Percentiles rank a stretch among this genome's conserved stretches.
phyloP scores from a whole-genome alignment of 208 protist genomes.

The Trypanosoma mega region DNA sequence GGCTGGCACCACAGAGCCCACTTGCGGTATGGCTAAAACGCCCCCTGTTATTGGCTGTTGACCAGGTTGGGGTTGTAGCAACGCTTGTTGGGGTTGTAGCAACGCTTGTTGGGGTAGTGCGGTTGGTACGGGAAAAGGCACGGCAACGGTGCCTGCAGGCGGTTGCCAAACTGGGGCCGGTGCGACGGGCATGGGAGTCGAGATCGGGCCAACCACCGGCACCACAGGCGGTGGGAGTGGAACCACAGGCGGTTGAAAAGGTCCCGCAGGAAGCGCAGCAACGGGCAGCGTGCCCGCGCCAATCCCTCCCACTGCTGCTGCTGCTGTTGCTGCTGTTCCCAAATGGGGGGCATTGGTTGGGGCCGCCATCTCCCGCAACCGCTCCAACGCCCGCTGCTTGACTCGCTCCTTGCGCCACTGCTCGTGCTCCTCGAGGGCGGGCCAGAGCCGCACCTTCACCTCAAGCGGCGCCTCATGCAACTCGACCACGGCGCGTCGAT shows the following conservation, averaged over 20 bases:
- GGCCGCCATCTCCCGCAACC: constrained; percentile 19
- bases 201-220: not conserved
- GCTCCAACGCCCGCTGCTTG: constrained; percentile 45
- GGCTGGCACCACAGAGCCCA: too few relatives aligned
- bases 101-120: too few relatives aligned
- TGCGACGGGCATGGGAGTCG: constrained; percentile 5
- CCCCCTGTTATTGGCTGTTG: too few relatives aligned
- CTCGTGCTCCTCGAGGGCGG: constrained; percentile 80
- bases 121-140: too few relatives aligned
- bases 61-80: too few relatives aligned
- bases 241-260: not conserved
- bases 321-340: constrained; percentile 1
- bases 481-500: not conserved
- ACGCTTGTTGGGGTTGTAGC: too few relatives aligned
- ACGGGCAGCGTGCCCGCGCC: too few relatives aligned
- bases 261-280: constrained; percentile 5
- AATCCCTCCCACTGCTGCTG: constrained; percentile 1
- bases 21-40: too few relatives aligned
- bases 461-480: constrained; percentile 61
- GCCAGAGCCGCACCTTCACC: constrained; percentile 80
- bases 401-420: constrained; percentile 72
- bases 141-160: too few relatives aligned
- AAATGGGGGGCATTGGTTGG: too few relatives aligned
- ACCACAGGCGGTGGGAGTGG: constrained; percentile 5
- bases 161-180: too few relatives aligned